Evolutionary conservation across 148 eudicot species (phyloP), one percentile per base, ranked within the genome.

Genomic region (Spergularia bocconei): DNA sequence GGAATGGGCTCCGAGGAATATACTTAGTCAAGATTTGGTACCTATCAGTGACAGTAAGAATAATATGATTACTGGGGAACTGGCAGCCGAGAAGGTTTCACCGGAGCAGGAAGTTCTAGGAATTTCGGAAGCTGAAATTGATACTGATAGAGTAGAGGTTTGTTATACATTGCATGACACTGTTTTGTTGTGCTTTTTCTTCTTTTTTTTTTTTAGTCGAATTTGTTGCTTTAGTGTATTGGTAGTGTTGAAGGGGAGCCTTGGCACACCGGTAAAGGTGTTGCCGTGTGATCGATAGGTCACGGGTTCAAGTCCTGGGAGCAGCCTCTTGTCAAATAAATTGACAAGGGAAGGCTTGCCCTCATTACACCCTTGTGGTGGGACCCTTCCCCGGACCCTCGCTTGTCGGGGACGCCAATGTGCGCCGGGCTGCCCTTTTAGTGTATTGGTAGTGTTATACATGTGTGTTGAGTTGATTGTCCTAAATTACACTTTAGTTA

Each of bases 141-240:
- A 95, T 78, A 86, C 86, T 81, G 99, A 95, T 58, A 83, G 97
- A 85, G 85, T 89, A 77, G 99, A 95, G 99, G 99, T 92, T 29
- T n/a, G 82, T 63, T 59, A 61, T 76, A 68, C 53, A 11, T 75
- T 44, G 41, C 54, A 25, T 41, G 20, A 60, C 53, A 57, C 11
- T 51, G 39, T 63, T 54, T 62, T 47, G 16, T 56, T 36, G 29
- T 21, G 8, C 0, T 38, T 62, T 54, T 52, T 15, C 0, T 16
- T 21, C 61, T 51, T 51, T n/a, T 47, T 19, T 19, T 63, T 9
- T 57, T 7, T 71, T 54, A 21, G n/a, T 57, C n/a, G 63, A 16
- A 17, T 38, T 36, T 57, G 63, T 47, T 71, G 52, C 65, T 56
- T 58, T 58, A 8, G 41, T 7, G 68, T 59, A n/a, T 29, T 23